A percentile compares a stretch with the other conserved stretches of the same genome.
Evolutionary conservation across 495 filamentous ascomycete genomes (phyloP).

Genomic region (Penicillium mononematosum): DNA sequence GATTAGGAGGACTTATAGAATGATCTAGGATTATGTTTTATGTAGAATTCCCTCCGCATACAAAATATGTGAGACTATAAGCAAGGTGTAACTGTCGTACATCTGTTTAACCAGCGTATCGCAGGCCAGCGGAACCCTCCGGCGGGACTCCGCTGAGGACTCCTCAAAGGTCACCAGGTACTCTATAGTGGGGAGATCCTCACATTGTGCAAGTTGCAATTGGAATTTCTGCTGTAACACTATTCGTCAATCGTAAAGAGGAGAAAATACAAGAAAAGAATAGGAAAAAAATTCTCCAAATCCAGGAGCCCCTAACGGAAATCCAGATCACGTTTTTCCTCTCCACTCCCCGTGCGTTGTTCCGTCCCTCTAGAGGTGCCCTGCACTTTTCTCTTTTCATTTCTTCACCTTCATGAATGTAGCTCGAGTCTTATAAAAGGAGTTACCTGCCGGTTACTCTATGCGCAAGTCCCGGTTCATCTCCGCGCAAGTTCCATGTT

Average conservation of each 20-base stretch:
- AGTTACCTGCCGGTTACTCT: conserved; percentile 9
- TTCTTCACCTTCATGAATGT: conserved; percentile 16
- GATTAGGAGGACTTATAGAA: background rate
- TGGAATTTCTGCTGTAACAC: background rate
- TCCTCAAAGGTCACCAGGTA: background rate
- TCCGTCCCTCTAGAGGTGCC: conserved; percentile 6
- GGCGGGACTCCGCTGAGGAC: conserved; percentile 39
- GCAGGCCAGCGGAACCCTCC: conserved; percentile 34
- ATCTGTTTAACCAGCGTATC: conserved; percentile 11
- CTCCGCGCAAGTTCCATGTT: conserved; percentile 15
- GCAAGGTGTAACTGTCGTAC: conserved; percentile 2
- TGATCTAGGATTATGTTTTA: background rate
- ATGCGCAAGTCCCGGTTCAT: conserved; percentile 17
- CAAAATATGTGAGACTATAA: background rate
- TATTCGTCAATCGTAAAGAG: background rate
- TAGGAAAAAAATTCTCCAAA: conserved; percentile 1
- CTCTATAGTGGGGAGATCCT: background rate
- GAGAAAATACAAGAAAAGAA: background rate
- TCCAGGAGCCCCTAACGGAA: conserved; percentile 1
- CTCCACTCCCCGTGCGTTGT: conserved; percentile 16
- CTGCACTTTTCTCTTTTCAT: conserved; percentile 11
- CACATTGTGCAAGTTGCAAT: background rate
- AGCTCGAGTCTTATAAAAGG: background rate
- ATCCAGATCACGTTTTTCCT: conserved; percentile 13
- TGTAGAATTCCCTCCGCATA: background rate